Evolutionary conservation across 1,284 basidiomycete species (phyloP).

Genomic region (Butyriboletus appendiculatus): DNA sequence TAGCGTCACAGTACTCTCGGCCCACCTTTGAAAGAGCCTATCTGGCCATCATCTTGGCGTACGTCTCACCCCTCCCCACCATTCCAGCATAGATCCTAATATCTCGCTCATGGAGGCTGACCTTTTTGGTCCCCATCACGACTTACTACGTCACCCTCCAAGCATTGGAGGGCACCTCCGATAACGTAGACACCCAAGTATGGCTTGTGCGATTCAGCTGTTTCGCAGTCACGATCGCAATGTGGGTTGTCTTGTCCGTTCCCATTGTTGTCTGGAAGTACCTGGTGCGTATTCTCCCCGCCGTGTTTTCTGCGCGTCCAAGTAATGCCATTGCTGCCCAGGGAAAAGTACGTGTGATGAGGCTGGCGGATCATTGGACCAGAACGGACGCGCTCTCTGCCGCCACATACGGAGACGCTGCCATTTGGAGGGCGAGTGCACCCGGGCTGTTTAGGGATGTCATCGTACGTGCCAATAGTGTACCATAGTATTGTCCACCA

Average conservation of each 20-base stretch:
- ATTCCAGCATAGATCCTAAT: not conserved
- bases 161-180: conserved; percentile 13
- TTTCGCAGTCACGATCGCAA: conserved; percentile 41
- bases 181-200: conserved; percentile 18
- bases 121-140: conserved; percentile 44
- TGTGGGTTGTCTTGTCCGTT: conserved; percentile 41
- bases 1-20: conserved; percentile 46
- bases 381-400: conserved; percentile 40
- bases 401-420: conserved; percentile 34
- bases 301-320: not conserved
- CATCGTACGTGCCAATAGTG: conserved; percentile 37
- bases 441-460: conserved; percentile 44
- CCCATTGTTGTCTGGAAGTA: conserved; percentile 54
- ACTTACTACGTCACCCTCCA: conserved; percentile 41
- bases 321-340: conserved; percentile 14
- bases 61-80: conserved; percentile 13
- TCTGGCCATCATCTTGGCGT: conserved; percentile 44
- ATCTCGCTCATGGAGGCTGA: conserved; percentile 30
- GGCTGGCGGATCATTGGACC: conserved; percentile 45
- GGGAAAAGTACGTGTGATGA: conserved; percentile 47
- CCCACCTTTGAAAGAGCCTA: conserved; percentile 50
- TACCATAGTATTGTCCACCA: not conserved
- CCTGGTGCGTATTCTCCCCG: conserved; percentile 34
- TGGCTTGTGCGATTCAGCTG: conserved; percentile 42
- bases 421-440: conserved; percentile 46